A percentile compares a stretch with the other conserved stretches of the same genome.
These are phyloP conservation scores for Loxodes magnus DNA, from an alignment of 73 alveolate species.

Conservation along the genomic window DNA sequence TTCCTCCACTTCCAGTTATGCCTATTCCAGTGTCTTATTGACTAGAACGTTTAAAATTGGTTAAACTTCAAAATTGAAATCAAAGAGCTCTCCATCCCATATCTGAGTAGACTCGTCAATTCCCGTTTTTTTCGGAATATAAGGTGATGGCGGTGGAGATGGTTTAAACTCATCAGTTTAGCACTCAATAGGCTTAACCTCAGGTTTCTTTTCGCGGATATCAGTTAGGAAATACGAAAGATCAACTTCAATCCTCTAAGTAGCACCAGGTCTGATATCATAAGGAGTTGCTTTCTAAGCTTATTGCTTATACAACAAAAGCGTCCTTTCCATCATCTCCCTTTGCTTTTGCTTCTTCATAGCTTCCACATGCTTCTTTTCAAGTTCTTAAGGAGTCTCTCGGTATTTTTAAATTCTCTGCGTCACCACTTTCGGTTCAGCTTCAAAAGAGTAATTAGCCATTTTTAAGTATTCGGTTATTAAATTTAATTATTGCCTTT, in stretches of 20 bases:
- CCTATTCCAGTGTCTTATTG: constrained; percentile 85
- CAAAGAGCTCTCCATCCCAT: constrained; percentile 90
- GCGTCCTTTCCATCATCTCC: too few species aligned
- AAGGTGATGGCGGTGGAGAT: constrained; percentile 87
- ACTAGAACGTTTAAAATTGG: constrained; percentile 91
- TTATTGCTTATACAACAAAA: constrained; percentile 48
- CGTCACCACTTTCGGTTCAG: constrained; percentile 44
- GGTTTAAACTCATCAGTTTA: constrained; percentile 88
- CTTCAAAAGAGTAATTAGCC: constrained; percentile 20
- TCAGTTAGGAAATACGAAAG: constrained; percentile 75
- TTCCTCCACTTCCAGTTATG: constrained; percentile 87
- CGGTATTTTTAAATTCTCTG: constrained; percentile 31
- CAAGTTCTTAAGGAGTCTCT: constrained; percentile 28
- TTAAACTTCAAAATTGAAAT: constrained; percentile 88
- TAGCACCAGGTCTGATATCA: constrained; percentile 81
- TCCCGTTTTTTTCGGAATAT: constrained; percentile 94
- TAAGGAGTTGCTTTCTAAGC: constrained; percentile 53
- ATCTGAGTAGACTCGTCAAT: constrained; percentile 92
- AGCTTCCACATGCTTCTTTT: constrained; percentile 31
- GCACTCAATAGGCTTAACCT: constrained; percentile 46
- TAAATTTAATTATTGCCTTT: too few species aligned
- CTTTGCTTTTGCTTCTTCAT: constrained; percentile 38
- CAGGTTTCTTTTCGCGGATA: constrained; percentile 37
- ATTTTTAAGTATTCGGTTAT: not conserved
- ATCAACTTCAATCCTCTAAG: constrained; percentile 79